Conservation (phyloP, 306 rosid genomes). For the Leucaena leucocephala region DNA sequence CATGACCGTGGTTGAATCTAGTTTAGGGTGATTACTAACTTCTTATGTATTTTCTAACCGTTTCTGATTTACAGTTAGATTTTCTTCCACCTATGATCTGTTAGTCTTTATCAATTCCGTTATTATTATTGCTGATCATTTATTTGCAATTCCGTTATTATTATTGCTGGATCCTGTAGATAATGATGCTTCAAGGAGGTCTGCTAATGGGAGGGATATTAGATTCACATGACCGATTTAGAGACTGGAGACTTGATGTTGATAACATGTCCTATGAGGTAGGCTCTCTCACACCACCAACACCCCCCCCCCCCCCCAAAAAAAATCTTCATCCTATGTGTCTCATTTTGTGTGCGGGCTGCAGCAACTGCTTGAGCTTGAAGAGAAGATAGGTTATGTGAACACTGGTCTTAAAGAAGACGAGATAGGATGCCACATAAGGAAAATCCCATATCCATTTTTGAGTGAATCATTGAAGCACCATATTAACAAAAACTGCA, state of each 20-base stretch:
- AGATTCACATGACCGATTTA: slow-evolving; percentile 64
- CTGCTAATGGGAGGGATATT: slow-evolving; percentile 75
- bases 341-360: slow-evolving; percentile 12
- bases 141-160: slow-evolving; percentile 20
- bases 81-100: not conserved
- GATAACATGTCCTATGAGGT: slow-evolving; percentile 97
- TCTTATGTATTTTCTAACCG: not conserved
- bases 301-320: too few relatives aligned
- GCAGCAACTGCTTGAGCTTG: slow-evolving; percentile 87
- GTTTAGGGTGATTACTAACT: not conserved
- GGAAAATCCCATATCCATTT: slow-evolving; percentile 54
- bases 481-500: slow-evolving; percentile 76
- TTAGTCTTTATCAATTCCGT: not conserved
- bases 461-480: slow-evolving; percentile 52
- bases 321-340: not conserved
- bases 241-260: slow-evolving; percentile 92
- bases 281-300: slow-evolving; percentile 8
- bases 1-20: not conserved
- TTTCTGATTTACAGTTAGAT: slow-evolving; percentile 14
- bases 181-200: slow-evolving; percentile 78
- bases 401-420: slow-evolving; percentile 88
- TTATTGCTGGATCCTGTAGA: slow-evolving; percentile 54
- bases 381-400: slow-evolving; percentile 89
- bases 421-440: slow-evolving; percentile 62
- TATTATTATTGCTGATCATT: not conserved